Evolutionary conservation across 441 rosid genomes (phyloP).

Genomic region (Biscutella laevigata): DNA sequence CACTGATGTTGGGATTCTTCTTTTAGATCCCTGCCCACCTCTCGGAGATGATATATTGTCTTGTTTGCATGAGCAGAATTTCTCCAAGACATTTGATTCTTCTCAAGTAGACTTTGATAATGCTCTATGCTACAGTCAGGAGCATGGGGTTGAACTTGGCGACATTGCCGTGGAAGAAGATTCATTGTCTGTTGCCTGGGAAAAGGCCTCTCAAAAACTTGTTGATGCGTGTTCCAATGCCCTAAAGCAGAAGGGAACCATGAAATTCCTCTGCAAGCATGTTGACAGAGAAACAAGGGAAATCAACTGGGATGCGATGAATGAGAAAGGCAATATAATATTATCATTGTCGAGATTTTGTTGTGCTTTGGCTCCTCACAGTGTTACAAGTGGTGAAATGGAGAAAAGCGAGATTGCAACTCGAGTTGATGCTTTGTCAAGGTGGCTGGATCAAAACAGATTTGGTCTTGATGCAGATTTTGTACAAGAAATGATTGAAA

Average conservation of each 20-base stretch:
- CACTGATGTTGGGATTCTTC: conserved; percentile 48
- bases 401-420: conserved; percentile 38
- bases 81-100: conserved; percentile 27
- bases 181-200: conserved; percentile 75
- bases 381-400: conserved; percentile 30
- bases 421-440: conserved; percentile 37
- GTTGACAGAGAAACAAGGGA: conserved; percentile 33
- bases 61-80: conserved; percentile 40
- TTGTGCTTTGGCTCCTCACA: conserved; percentile 36
- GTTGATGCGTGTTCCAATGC: conserved; percentile 48
- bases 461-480: conserved; percentile 87
- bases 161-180: conserved; percentile 69
- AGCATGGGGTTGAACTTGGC: conserved; percentile 51
- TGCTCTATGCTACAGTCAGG: conserved; percentile 20
- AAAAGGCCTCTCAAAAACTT: conserved; percentile 50
- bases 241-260: conserved; percentile 31
- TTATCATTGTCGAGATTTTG: conserved; percentile 54
- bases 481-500: conserved; percentile 85
- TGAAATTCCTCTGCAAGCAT: conserved; percentile 67
- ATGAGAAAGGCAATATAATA: conserved; percentile 29
- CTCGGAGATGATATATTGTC: conserved; percentile 50
- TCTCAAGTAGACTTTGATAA: conserved; percentile 26
- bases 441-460: conserved; percentile 86
- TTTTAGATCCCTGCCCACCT: conserved; percentile 62
- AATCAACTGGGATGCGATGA: conserved; percentile 33